Base-by-base conservation (phyloP, 2,329 filamentous ascomycete genomes). In the Alternaria sp. region DNA sequence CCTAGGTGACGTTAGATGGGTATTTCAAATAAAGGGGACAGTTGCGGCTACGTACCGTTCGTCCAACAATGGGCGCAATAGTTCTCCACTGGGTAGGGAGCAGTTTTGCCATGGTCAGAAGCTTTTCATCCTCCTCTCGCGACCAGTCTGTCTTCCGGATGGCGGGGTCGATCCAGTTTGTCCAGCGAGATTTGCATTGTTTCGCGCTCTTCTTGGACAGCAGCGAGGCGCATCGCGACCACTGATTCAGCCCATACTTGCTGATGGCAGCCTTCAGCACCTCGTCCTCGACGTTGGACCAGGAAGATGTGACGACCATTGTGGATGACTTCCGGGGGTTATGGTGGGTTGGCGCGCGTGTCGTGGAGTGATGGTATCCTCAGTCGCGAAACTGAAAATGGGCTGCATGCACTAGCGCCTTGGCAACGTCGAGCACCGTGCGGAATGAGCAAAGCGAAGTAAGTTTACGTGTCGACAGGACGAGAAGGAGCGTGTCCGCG, bases 101-200 rank as follows among this genome's bases (percentile, higher is more conserved):
- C 81, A 99, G 85, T 86, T 98, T 99, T 63, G 95, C 95, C 74
- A 99, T 86, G 75, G 98, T 95, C 72, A 99, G 82, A 62, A 99
- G 86, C 82, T 96, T 97, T 84, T 99, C 95, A 79, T 99, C 95
- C 79, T 99, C 95, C 80, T 99, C 95, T 75, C 95, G 92, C 77
- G 93, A 97, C 94, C 95, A 99, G 82, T 99, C 95, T 71, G 96
- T 95, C 85, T 99, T 99, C 75, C 94, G 92, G 83, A 99, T 98
- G 77, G 92, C 92, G 20, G 95, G 95, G 76, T 99, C 95, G 68
- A 99, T 87, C 94, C 95, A 99, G 86, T 99, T 94, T 78, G 90
- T 89, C 95, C 95, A 99, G 82, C 95, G 87, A 62, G 95, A 94
- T 83, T 99, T 99, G 88, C 95, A 99, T 83, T 99, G 95, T 83